Percentiles rank a stretch among this genome's conserved stretches.
Evolutionary conservation across 2,329 filamentous ascomycete species (phyloP).

Genomic region (Didymella pinodella): DNA sequence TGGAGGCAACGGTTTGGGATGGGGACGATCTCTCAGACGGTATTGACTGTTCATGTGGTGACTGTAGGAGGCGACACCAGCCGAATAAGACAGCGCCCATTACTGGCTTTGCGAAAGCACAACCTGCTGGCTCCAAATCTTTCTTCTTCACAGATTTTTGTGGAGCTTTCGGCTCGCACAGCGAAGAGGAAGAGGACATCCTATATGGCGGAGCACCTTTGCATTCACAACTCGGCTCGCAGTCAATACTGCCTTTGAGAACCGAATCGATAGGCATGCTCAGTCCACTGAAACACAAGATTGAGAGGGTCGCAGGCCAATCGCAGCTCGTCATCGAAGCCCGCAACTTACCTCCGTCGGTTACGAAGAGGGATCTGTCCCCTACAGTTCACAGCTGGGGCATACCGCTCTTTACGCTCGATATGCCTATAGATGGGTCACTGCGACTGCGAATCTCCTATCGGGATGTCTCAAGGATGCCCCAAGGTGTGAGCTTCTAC

Average conservation of each 20-base stretch:
- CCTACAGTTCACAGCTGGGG: conserved; percentile 11
- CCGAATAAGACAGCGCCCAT: conserved; percentile 38
- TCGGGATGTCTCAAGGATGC: conserved; percentile 7
- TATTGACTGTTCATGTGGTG: conserved; percentile 47
- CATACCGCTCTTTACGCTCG: conserved; percentile 44
- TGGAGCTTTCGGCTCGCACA: conserved; percentile 40
- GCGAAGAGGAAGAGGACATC: conserved; percentile 15
- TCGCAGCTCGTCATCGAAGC: conserved; percentile 33
- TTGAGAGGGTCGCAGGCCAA: conserved; percentile 20
- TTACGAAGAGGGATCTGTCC: not conserved
- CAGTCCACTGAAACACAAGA: conserved; percentile 24
- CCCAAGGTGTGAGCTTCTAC: conserved; percentile 4
- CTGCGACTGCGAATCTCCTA: conserved; percentile 30
- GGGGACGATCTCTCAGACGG: conserved; percentile 37
- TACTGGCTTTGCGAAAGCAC: conserved; percentile 37
- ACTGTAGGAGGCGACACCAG: conserved; percentile 29
- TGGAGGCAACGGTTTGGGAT: conserved; percentile 50
- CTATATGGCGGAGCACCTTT: conserved; percentile 28
- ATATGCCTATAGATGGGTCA: conserved; percentile 42
- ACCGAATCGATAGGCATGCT: not conserved
- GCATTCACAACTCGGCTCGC: conserved; percentile 45
- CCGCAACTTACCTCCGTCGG: not conserved
- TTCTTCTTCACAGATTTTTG: conserved; percentile 53
- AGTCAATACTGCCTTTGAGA: conserved; percentile 43
- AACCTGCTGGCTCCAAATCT: conserved; percentile 43